Base-by-base conservation (phyloP, 345 rosid species). In the Linum trigynum region DNA sequence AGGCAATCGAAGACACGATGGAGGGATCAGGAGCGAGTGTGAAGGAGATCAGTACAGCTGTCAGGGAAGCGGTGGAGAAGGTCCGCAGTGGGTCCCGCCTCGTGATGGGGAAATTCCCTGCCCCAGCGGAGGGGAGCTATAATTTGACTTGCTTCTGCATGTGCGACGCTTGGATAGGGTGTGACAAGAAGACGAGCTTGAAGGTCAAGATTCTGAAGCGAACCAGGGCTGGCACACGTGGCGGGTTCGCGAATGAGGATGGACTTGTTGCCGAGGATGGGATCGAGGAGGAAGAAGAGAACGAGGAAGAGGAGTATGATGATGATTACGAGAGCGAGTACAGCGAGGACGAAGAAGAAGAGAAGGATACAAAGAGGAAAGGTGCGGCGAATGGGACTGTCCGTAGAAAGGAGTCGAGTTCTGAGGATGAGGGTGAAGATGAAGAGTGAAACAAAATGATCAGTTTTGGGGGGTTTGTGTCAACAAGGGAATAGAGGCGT, bases 111-210 rank as follows among this genome's bases (percentile, higher is more conserved):
- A 90, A 83, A 82, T 76, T 94, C 76, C 89, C 86, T 50, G 97
- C 96, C 70, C 88, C 92, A 0, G 66, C 79, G 32, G 99, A 90
- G 79, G 97, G 97, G 53, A 90, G 77, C 57, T 94, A 90, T 79
- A 90, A 84, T 65, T 75, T 94, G 80, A 87, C 89, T 9, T 88
- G 97, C 75, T 84, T 75, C 80, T 88, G 95, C 80, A 66, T 94
- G 82, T 84, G 97, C 11, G 97, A 94, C 74, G 79, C 97, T 7
- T 94, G 97, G 97, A 83, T 94, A 42, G 99, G 99, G 2, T 94
- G 99, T 56, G 99, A 94, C 77, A 81, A 65, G 64, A 87, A 71
- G 82, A 68, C 75, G 17, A 83, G 81, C 57, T 63, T 84, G 72
- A 94, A 90, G 79, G 82, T 90, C 62, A 94, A 90, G 76, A 77